Base-by-base conservation (phyloP, 2,329 filamentous ascomycete genomes). In the Diplodia corticola region DNA sequence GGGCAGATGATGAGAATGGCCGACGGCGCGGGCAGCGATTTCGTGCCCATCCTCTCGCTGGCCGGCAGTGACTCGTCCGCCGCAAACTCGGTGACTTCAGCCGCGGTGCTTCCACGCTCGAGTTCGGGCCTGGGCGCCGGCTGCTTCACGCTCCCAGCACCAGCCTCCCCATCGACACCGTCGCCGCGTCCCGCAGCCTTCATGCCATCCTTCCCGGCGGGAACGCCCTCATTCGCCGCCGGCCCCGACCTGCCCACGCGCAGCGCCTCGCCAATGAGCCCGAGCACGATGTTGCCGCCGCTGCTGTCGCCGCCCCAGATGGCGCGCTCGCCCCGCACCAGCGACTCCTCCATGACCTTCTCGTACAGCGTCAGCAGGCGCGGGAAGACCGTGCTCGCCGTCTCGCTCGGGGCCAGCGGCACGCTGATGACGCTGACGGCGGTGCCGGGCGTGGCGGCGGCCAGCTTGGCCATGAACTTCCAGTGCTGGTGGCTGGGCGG, bases 281-380 rank as follows among this genome's bases (percentile, higher is more conserved):
- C 73, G 0, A 86, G 73, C 0, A 81, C 78, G 4, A 87, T 76
- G 67, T 87, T 88, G 0, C 80, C 85, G 0, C 86, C 85, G 0
- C 84, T 82, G 0, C 83, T 85, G 64, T 88, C 86, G 0, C 86
- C 86, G 0, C 80, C 81, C 1, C 87, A 75, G 1, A 83, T 78
- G 0, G 86, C 76, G 1, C 72, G 76, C 64, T 86, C 81, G 2
- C 74, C 74, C 0, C 73, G 74, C 0, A 72, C 69, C 0, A 74
- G 70, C 0, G 82, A 78, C n/a, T 79, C 70, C 1, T 69, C 53
- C 68, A 87, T 69, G 0, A 85, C 67, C 0, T 71, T 71, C 0
- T 74, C 73, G 67, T 86, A 84, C 12, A 84, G 76, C 40, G 71
- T 77, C 54, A 82, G 68, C 13, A 87, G 78, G 26, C 76, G 73